A percentile compares a stretch with the other conserved stretches of the same genome.
These are phyloP conservation scores for Syzygium jambos DNA, from an alignment of 345 rosid genomes.

Conservation along the genomic window DNA sequence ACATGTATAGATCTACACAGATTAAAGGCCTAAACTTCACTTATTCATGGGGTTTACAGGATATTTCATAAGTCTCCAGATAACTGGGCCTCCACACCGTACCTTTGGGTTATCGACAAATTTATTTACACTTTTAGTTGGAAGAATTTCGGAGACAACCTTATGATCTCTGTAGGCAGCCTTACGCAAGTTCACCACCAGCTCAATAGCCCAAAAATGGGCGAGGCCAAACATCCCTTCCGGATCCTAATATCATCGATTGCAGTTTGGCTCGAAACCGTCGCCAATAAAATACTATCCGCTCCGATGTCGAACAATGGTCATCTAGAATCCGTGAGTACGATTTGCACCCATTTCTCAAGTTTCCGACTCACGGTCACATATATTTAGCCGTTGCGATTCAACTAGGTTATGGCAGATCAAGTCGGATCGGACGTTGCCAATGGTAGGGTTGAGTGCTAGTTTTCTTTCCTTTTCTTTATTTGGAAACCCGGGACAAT, in stretches of 20 bases:
- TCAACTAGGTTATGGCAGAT: background rate
- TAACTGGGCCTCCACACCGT: background rate
- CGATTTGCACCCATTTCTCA: background rate
- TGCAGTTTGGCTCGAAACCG: background rate
- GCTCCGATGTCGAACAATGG: background rate
- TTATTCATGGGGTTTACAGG: background rate
- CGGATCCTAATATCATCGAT: background rate
- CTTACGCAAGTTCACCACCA: background rate
- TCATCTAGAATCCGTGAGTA: background rate
- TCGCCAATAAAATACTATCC: background rate
- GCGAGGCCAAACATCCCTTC: background rate
- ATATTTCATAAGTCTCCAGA: background rate
- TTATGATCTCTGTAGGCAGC: background rate
- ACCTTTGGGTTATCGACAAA: background rate
- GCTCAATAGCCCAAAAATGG: background rate
- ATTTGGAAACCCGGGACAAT: background rate
- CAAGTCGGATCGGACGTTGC: background rate
- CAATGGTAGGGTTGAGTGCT: background rate
- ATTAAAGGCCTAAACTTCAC: background rate
- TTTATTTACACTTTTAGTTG: background rate
- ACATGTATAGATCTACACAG: accelerated
- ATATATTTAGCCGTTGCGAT: background rate
- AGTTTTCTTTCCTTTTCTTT: background rate
- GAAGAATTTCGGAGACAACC: background rate
- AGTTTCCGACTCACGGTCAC: background rate